Evolutionary conservation across 2,329 filamentous ascomycete species (phyloP), one percentile per base, ranked within the genome.

Genomic region (Ascochyta rabiei): DNA sequence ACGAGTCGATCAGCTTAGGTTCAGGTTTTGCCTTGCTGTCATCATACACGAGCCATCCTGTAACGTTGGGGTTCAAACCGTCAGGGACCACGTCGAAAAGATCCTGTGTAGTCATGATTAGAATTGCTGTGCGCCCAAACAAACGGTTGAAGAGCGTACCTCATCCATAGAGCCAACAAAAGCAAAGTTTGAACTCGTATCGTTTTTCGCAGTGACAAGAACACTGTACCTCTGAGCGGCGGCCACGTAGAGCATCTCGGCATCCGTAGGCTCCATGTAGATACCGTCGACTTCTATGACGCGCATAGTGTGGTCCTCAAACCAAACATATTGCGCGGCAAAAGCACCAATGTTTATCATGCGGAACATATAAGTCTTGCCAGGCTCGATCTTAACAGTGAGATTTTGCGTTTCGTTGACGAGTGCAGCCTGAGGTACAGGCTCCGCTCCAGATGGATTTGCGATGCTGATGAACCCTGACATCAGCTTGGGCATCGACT

Each of bases 161-260:
- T 78, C 66, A 57, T 81, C 79, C 79, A 81, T 81, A 55, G 75
- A 78, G 9, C 72, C 75, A 6, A 81, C 73, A 53, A 91, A 81
- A 76, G 88, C 88, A 66, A 87, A 91, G 7, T 84, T 77, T 15
- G 81, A 71, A 5, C 73, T 69, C 0, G 78, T 77, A 2, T 81
- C 80, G 43, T 83, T 82, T 66, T 87, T 86, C 6, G 86, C 80
- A 1, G 83, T 82, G 1, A 91, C 65, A 0, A 91, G 73, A 13
- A 88, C 79, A 63, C 87, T 89, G 64, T 90, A 91, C 13, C 89
- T 82, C 67, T 91, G 89, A 0, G 88, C 88, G 1, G 88, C 87
- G 7, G 86, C 82, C 19, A 92, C 77, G 56, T 89, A 86, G 48
- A 91, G 74, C 57, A 85, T 82, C 30, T 83, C 79, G 6, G 86